Evolutionary conservation across 768 basidiomycete species (phyloP).

Genomic region (Pleurotus eryngii): DNA sequence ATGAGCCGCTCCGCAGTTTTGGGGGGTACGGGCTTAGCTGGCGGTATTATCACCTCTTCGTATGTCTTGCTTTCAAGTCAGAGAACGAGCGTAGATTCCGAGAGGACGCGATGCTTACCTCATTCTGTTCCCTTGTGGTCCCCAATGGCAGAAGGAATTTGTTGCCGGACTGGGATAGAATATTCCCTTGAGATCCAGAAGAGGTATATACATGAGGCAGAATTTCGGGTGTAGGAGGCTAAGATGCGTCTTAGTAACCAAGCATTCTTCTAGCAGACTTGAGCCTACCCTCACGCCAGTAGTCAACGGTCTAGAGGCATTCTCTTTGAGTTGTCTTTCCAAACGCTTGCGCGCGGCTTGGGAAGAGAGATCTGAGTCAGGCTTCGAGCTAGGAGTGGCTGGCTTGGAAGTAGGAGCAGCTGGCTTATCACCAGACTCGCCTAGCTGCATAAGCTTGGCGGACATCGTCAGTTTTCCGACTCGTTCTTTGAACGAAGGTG

Average conservation of each 20-base stretch:
- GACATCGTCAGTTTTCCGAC: conserved; percentile 4
- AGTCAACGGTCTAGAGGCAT: conserved; percentile 66
- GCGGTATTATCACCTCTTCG: conserved; percentile 89
- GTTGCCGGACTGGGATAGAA: conserved; percentile 69
- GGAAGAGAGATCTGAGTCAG: conserved; percentile 27
- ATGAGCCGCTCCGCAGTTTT: conserved; percentile 69
- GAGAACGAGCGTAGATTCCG: neutral
- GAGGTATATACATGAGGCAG: conserved; percentile 91
- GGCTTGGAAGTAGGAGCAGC: too few species aligned
- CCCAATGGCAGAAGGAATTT: conserved; percentile 83
- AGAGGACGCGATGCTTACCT: conserved; percentile 42
- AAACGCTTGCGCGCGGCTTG: conserved; percentile 57
- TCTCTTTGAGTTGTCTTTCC: conserved; percentile 55
- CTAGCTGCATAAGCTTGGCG: neutral
- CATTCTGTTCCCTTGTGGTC: conserved; percentile 61
- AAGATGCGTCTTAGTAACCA: neutral
- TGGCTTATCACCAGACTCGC: neutral
- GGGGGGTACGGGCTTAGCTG: conserved; percentile 74
- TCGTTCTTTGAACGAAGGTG: neutral
- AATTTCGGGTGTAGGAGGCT: conserved; percentile 56
- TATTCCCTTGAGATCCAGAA: conserved; percentile 54
- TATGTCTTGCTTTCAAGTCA: conserved; percentile 51
- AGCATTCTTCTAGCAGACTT: neutral
- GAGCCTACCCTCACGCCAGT: conserved; percentile 48
- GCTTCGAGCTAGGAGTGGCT: neutral